Evolutionary conservation across 441 rosid genomes (phyloP), one percentile per base, ranked within the genome.

Genomic region (Aleurites moluccanus): DNA sequence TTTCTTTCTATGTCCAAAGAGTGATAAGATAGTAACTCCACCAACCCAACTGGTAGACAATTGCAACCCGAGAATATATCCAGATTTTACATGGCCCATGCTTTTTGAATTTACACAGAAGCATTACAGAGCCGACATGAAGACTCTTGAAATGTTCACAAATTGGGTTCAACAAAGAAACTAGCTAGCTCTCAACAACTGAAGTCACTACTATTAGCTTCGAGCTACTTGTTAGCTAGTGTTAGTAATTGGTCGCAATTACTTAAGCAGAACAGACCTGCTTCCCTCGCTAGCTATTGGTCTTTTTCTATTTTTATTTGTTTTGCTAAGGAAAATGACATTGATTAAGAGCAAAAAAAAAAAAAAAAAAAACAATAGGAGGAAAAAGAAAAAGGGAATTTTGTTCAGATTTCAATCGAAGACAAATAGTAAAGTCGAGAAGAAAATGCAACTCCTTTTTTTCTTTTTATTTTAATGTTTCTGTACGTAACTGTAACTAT

Each of bases 71-170:
- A 85, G 96, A 73, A 71, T 69, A 57, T 93, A 92, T 74, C 98
- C 98, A 45, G 98, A 96, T 79, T 96, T 96, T 80, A 93, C 96
- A 70, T 96, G 98, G 99, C 83, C 97, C 44, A 85, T 85, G 92
- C 79, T 93, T 33, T 97, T 87, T 70, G 94, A 91, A 73, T 91
- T 91, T 88, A 91, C 99, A 10, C 98, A 96, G 81, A 96, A 93
- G 83, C 94, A 96, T 75, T 93, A 96, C 87, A 85, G 99, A 81
- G 99, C 98, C 13, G 99, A 96, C 91, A 91, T 89, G 92, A 92
- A 89, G 76, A 96, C 99, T 15, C 97, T 96, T 10, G 85, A 87
- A 78, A 86, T 33, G 47, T 96, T 96, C 87, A 77, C 91, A 13
- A 82, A 85, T 42, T 96, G 99, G 99, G 72, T 93, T 79, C 88